Evolutionary conservation across 441 rosid species (phyloP).

Genomic region (Bruguiera hainesii): DNA sequence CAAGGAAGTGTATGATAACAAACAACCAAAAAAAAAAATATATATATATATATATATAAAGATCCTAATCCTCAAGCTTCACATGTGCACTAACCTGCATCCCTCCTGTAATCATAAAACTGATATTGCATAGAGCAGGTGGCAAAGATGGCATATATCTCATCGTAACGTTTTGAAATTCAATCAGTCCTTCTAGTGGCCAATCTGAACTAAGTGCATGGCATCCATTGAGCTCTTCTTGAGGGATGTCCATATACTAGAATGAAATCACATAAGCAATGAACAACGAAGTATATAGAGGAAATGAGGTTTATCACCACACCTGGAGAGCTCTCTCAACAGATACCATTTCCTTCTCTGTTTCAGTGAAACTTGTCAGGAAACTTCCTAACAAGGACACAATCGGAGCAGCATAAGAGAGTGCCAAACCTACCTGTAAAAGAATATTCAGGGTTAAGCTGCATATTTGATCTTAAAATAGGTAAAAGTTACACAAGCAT

Average conservation of each 20-base stretch:
- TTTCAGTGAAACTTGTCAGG: conserved; percentile 92
- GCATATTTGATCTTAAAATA: background rate
- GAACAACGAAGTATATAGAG: conserved; percentile 6
- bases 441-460: conserved; percentile 9
- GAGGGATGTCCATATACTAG: conserved; percentile 92
- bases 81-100: conserved; percentile 47
- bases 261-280: conserved; percentile 18
- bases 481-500: background rate
- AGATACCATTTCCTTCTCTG: conserved; percentile 97
- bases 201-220: conserved; percentile 50
- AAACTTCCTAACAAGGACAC: conserved; percentile 89
- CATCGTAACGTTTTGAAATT: conserved; percentile 78
- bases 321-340: conserved; percentile 94
- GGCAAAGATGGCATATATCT: conserved; percentile 75
- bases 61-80: conserved; percentile 6
- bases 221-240: conserved; percentile 65
- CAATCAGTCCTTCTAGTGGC: conserved; percentile 71
- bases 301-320: conserved; percentile 17
- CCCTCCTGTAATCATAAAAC: conserved; percentile 67
- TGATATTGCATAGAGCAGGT: conserved; percentile 57
- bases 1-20: background rate
- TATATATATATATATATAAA: background rate
- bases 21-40: no score
- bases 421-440: conserved; percentile 90
- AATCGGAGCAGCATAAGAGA: conserved; percentile 87